These are phyloP conservation scores for Emergomyces pasteurianus DNA, from an alignment of 2,329 filamentous ascomycete genomes.

Conservation along the genomic window DNA sequence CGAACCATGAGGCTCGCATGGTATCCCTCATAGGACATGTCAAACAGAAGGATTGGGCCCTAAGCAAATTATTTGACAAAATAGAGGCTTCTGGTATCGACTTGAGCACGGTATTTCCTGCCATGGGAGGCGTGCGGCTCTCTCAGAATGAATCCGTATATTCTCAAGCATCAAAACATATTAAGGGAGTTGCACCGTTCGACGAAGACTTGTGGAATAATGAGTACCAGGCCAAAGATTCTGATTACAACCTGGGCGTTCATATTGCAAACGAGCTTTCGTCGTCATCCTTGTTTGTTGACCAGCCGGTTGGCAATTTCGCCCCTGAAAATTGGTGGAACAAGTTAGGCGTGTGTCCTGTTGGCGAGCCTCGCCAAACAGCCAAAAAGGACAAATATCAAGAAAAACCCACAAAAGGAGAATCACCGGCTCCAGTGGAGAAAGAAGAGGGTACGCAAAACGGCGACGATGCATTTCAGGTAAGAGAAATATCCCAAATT, in stretches of 20 bases:
- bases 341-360: neutral
- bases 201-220: conserved; percentile 37
- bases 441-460: neutral
- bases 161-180: conserved; percentile 40
- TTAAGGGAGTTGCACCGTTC: conserved; percentile 45
- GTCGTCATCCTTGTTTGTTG: neutral
- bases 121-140: conserved; percentile 35
- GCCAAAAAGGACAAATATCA: neutral
- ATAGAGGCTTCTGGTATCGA: conserved; percentile 45
- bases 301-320: neutral
- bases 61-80: conserved; percentile 47
- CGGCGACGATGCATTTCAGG: conserved; percentile 4
- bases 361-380: neutral
- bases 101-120: conserved; percentile 46
- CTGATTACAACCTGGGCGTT: conserved; percentile 14
- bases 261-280: conserved; percentile 18
- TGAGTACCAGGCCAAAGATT: conserved; percentile 13
- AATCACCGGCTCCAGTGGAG: neutral
- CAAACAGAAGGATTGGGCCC: conserved; percentile 46
- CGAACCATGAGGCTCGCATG: conserved; percentile 37
- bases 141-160: conserved; percentile 35
- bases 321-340: conserved; percentile 2
- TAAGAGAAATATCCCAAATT: neutral
- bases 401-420: neutral
- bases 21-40: conserved; percentile 39